Conservation (phyloP, 1,284 basidiomycete species). For the Rhodofomes roseus region DNA sequence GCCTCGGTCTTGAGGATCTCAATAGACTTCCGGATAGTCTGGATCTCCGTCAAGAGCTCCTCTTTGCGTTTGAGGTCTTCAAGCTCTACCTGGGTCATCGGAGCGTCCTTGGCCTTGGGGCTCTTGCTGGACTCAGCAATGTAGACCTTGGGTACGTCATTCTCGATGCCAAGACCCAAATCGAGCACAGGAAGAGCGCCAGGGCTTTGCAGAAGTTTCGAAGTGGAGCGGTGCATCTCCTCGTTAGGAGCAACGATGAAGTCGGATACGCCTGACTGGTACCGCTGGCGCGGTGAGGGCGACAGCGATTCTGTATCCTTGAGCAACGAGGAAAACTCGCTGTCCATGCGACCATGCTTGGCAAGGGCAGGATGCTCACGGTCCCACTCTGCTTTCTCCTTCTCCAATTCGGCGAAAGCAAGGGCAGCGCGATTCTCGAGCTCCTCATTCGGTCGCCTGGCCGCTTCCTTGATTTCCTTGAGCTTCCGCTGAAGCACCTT, state of each 20-base stretch:
- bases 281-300: slow-evolving; percentile 52
- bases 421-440: slow-evolving; percentile 75
- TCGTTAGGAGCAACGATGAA: slow-evolving; percentile 63
- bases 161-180: slow-evolving; percentile 67
- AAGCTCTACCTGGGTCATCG: slow-evolving; percentile 40
- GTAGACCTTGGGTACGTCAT: slow-evolving; percentile 67
- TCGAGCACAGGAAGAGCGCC: slow-evolving; percentile 70
- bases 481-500: slow-evolving; percentile 76
- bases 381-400: slow-evolving; percentile 86
- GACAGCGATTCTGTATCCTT: slow-evolving; percentile 33
- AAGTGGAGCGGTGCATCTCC: slow-evolving; percentile 48
- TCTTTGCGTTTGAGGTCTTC: slow-evolving; percentile 65
- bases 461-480: slow-evolving; percentile 75
- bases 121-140: slow-evolving; percentile 32
- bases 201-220: slow-evolving; percentile 41
- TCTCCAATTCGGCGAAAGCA: slow-evolving; percentile 61
- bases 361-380: slow-evolving; percentile 67
- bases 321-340: slow-evolving; percentile 45
- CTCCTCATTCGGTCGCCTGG: slow-evolving; percentile 68
- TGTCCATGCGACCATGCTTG: slow-evolving; percentile 61
- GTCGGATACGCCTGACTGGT: slow-evolving; percentile 66
- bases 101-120: slow-evolving; percentile 32
- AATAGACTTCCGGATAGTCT: slow-evolving; percentile 73
- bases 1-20: slow-evolving; percentile 68
- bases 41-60: slow-evolving; percentile 70